Base-by-base conservation (phyloP, 1,284 basidiomycete genomes). In the Rhodotorula mucilaginosa region DNA sequence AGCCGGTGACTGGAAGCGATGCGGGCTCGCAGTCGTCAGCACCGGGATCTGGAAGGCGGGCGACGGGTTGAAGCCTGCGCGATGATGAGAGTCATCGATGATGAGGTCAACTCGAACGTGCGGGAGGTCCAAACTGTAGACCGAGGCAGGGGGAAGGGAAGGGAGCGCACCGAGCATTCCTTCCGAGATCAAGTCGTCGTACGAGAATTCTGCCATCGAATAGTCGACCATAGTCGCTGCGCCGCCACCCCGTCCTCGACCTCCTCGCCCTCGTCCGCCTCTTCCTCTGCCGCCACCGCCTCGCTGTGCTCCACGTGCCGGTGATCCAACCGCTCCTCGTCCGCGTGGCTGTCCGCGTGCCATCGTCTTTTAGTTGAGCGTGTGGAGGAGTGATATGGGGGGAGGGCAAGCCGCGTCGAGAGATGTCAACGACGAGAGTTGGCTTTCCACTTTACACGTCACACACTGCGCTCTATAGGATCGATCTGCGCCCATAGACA, bases 1-100 rank as follows among this genome's bases (percentile, higher is more conserved):
- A 5, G 6, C 5, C 3, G 39, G 13, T 0, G 44, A 44, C 21
- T 44, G 47, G 3, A 31, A 21, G 7, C 13, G 21, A 6, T 34
- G 39, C 19, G 26, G 51, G 19, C 21, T 62, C 58, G 21, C 62
- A 46, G 56, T 47, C 7, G 29, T 51, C 2, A 13, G 58, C n/a
- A 39, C 54, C 6, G 29, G 67, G 26, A 56, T 56, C 61, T 59
- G 54, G 49, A 65, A 66, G 4, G 47, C 51, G 34, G 65, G 65
- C 26, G 69, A 58, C 21, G 58, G 66, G 54, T 64, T 61, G 64
- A 61, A 72, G 59, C 73, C 73, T 75, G 68, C 26, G 26, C 51
- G 58, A 47, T 39, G 16, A n/a, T 2, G 39, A 23, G 29, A 10
- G 46, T 2, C 16, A 8, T 10, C 31, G 34, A n/a, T 29, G 65